phyloP scores from a whole-genome alignment of 2,329 filamentous ascomycete genomes.

The Thelonectria olida region DNA sequence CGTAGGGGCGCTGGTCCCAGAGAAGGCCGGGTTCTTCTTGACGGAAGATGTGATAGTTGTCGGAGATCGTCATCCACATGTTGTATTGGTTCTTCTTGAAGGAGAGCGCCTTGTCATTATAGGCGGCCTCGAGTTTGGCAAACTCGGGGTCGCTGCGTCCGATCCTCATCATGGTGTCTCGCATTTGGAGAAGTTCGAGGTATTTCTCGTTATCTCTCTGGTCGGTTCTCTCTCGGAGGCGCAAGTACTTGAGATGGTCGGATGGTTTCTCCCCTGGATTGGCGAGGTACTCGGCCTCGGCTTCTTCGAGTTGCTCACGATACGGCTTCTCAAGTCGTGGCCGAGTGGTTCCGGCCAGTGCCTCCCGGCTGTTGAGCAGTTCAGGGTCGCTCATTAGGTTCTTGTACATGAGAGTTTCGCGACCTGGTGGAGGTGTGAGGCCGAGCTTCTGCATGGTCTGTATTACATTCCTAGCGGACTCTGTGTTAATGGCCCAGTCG shows the following conservation, averaged over 20 bases:
- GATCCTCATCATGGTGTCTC: slow-evolving; percentile 40
- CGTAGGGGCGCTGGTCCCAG: slow-evolving; percentile 77
- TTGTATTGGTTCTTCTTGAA: slow-evolving; percentile 45
- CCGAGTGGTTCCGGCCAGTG: too few species aligned
- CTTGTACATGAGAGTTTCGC: slow-evolving; percentile 48
- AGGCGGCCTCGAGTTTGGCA: slow-evolving; percentile 43
- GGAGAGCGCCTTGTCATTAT: slow-evolving; percentile 40
- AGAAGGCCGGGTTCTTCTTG: slow-evolving; percentile 62
- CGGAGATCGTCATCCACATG: slow-evolving; percentile 54
- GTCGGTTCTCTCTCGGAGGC: slow-evolving; percentile 39
- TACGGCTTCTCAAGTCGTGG: slow-evolving; percentile 50
- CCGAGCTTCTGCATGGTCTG: slow-evolving; percentile 56
- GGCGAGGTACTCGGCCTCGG: slow-evolving; percentile 43
- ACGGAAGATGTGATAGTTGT: slow-evolving; percentile 63
- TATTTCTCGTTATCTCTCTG: slow-evolving; percentile 33
- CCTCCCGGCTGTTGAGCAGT: too few species aligned
- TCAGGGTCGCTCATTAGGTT: slow-evolving; percentile 33
- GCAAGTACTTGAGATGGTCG: slow-evolving; percentile 41
- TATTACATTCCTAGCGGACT: slow-evolving; percentile 52
- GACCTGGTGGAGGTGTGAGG: slow-evolving; percentile 54
- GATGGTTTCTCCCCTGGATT: slow-evolving; percentile 11
- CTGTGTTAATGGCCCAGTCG: slow-evolving; percentile 56
- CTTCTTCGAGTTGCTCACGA: slow-evolving; percentile 52
- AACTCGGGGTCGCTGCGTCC: slow-evolving; percentile 37
- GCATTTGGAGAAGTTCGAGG: slow-evolving; percentile 45